Evolutionary conservation across 164 flowering plant genomes (phyloP).

Genomic region (Kingdonia uniflora): DNA sequence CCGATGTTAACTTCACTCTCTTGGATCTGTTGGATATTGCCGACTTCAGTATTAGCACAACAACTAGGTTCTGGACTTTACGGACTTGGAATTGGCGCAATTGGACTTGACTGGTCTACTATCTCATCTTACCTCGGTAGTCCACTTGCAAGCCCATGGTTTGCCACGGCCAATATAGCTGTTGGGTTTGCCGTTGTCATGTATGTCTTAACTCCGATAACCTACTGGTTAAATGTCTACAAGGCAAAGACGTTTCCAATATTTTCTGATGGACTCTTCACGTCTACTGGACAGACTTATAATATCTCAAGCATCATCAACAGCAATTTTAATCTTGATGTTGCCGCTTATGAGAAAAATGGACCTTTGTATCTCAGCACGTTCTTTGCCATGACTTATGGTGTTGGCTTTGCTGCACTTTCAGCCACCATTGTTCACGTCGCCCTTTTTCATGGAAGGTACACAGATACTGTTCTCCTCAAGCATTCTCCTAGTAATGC

Average conservation of each 20-base stretch:
- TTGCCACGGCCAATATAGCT: slow-evolving; percentile 78
- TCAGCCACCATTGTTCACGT: slow-evolving; percentile 65
- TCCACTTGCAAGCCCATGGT: slow-evolving; percentile 90
- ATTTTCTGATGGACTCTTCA: slow-evolving; percentile 47
- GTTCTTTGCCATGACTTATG: slow-evolving; percentile 69
- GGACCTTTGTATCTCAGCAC: slow-evolving; percentile 66
- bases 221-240: slow-evolving; percentile 60
- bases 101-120: slow-evolving; percentile 82
- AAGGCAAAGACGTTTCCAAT: slow-evolving; percentile 70
- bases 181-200: slow-evolving; percentile 49
- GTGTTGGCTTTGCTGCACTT: slow-evolving; percentile 73
- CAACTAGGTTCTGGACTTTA: slow-evolving; percentile 74
- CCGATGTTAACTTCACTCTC: slow-evolving; percentile 66
- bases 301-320: slow-evolving; percentile 46
- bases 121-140: slow-evolving; percentile 67
- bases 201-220: slow-evolving; percentile 54
- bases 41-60: slow-evolving; percentile 48
- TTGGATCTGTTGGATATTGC: slow-evolving; percentile 71
- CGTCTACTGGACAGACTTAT: slow-evolving; percentile 35
- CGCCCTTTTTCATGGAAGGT: slow-evolving; percentile 71
- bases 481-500: too few relatives aligned
- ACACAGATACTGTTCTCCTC: too few relatives aligned
- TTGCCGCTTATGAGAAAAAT: slow-evolving; percentile 36
- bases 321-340: slow-evolving; percentile 49
- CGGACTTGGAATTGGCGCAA: slow-evolving; percentile 58